Percentiles rank a stretch among this genome's conserved stretches.
Evolutionary conservation across 2,329 filamentous ascomycete genomes (phyloP).

Genomic region (Monilinia aucupariae): DNA sequence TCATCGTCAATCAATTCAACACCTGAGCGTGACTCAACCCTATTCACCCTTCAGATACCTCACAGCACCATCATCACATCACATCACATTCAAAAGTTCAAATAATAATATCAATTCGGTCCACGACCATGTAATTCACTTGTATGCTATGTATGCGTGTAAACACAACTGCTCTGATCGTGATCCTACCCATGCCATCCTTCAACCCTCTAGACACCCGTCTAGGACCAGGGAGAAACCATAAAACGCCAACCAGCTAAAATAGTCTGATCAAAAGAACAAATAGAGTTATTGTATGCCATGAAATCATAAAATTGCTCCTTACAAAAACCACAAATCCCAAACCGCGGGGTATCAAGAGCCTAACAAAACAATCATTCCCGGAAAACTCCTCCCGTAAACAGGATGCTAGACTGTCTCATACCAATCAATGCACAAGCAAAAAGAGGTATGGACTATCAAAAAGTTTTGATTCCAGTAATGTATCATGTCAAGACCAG

Average conservation of each 20-base stretch:
- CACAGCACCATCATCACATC: neutral
- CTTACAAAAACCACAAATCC: neutral
- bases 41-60: neutral
- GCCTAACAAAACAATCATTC: constrained; percentile 17
- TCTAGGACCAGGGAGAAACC: constrained; percentile 10
- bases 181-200: neutral
- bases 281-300: neutral
- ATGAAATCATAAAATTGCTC: constrained; percentile 9
- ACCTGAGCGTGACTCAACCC: too few relatives aligned
- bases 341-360: constrained; percentile 4
- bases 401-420: constrained; percentile 37
- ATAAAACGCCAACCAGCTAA: constrained; percentile 9
- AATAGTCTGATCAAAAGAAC: neutral
- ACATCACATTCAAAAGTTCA: neutral
- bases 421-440: constrained; percentile 4
- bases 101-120: neutral
- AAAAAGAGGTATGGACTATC: constrained; percentile 31
- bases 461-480: constrained; percentile 32
- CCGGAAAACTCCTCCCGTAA: constrained; percentile 34
- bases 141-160: constrained; percentile 11
- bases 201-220: constrained; percentile 12
- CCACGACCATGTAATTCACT: constrained; percentile 7
- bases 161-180: constrained; percentile 5
- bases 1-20: too few relatives aligned
- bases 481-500: constrained; percentile 23